Conservation (phyloP, 2,329 filamentous ascomycete species). For the Sporothrix schenckii region DNA sequence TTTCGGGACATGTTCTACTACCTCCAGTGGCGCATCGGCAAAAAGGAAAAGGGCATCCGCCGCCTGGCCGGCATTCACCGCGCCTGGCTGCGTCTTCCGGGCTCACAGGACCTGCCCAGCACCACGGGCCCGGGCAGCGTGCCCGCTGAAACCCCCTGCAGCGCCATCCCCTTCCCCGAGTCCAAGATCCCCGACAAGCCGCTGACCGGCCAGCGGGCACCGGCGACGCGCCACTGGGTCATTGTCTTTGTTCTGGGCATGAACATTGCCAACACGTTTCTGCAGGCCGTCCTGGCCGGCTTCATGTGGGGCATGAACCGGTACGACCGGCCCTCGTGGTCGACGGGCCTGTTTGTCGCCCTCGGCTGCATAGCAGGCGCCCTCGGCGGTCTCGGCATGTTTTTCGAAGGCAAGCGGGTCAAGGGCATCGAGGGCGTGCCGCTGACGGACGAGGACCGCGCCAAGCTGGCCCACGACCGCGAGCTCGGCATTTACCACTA, state of each 20-base stretch:
- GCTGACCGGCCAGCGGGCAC: slow-evolving; percentile 70
- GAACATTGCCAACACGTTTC: slow-evolving; percentile 76
- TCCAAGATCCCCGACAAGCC: slow-evolving; percentile 66
- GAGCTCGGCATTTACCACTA: slow-evolving; percentile 62
- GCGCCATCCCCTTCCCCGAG: slow-evolving; percentile 64
- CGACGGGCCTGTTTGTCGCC: slow-evolving; percentile 76
- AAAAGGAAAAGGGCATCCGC: slow-evolving; percentile 61
- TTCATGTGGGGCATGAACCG: slow-evolving; percentile 85
- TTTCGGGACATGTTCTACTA: slow-evolving; percentile 79
- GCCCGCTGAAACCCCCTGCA: slow-evolving; percentile 45
- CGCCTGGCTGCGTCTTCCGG: slow-evolving; percentile 73
- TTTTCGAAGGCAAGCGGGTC: slow-evolving; percentile 69
- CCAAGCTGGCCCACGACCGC: slow-evolving; percentile 55
- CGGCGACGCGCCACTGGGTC: slow-evolving; percentile 71
- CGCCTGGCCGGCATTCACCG: slow-evolving; percentile 73
- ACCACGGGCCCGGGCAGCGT: slow-evolving; percentile 59
- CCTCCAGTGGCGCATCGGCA: slow-evolving; percentile 62
- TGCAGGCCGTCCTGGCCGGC: slow-evolving; percentile 71
- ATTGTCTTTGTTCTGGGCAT: slow-evolving; percentile 78
- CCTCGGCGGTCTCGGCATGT: slow-evolving; percentile 69
- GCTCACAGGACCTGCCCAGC: slow-evolving; percentile 61
- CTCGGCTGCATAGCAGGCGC: slow-evolving; percentile 71
- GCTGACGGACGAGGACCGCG: slow-evolving; percentile 58
- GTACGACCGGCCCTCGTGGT: slow-evolving; percentile 74
- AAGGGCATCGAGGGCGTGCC: slow-evolving; percentile 73